phyloP scores from a whole-genome alignment of 208 protist species.

The Wallacemonas collosoma region DNA sequence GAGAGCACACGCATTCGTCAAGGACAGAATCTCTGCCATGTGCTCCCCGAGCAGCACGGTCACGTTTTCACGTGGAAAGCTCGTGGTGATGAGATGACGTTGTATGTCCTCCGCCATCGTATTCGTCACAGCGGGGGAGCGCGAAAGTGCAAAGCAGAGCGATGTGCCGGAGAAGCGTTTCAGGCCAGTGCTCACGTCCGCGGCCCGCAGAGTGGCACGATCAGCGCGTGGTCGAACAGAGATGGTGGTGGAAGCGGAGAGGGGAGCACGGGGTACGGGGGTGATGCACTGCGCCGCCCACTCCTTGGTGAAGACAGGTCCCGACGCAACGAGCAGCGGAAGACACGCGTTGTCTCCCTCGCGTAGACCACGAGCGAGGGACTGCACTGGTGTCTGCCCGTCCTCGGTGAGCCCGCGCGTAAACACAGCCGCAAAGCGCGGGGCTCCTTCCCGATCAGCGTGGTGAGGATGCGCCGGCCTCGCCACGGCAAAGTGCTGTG shows the following conservation, averaged over 20 bases:
- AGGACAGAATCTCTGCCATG: constrained; percentile 46
- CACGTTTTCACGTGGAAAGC: constrained; percentile 71
- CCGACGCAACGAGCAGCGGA: constrained; percentile 55
- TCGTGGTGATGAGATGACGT: constrained; percentile 15
- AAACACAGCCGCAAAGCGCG: constrained; percentile 41
- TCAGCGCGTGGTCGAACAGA: constrained; percentile 10
- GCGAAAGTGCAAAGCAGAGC: constrained; percentile 43
- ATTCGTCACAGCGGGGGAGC: constrained; percentile 10
- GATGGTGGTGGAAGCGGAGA: constrained; percentile 16
- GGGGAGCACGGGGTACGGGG: not conserved
- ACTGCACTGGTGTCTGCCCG: constrained; percentile 35
- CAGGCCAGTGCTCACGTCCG: not conserved
- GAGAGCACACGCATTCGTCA: constrained; percentile 72
- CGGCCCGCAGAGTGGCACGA: too few species aligned
- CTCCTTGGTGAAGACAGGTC: constrained; percentile 67
- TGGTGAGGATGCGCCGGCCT: not conserved
- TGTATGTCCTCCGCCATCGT: constrained; percentile 4
- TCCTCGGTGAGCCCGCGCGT: constrained; percentile 54
- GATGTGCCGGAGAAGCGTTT: constrained; percentile 44
- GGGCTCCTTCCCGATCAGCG: not conserved
- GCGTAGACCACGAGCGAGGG: constrained; percentile 28
- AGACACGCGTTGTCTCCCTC: not conserved
- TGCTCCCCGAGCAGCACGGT: constrained; percentile 38
- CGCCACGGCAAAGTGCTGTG: constrained; percentile 26
- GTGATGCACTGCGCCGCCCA: constrained; percentile 52